A percentile compares a stretch with the other conserved stretches of the same genome.
phyloP scores from a whole-genome alignment of 371 early-diverging fungal genomes.

The Mucor lusitanicus region DNA sequence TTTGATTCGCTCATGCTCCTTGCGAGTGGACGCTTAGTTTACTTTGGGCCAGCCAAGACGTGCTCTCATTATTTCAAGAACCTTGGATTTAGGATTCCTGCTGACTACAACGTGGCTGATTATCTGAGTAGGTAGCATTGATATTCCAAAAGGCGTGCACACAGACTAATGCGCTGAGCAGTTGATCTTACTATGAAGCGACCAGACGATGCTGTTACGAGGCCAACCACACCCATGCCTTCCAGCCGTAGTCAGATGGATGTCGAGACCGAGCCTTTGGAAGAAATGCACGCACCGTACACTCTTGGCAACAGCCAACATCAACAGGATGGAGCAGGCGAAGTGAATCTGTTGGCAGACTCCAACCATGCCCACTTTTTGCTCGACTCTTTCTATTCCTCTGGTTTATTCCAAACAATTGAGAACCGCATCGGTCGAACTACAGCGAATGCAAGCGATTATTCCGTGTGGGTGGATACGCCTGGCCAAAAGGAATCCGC shows the following conservation, averaged over 20 bases:
- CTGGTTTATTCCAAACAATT: slow-evolving; percentile 15
- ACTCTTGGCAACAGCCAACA: background rate
- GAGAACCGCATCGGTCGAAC: slow-evolving; percentile 22
- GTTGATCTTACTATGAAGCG: slow-evolving; percentile 53
- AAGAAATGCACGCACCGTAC: slow-evolving; percentile 15
- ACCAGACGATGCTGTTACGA: slow-evolving; percentile 17
- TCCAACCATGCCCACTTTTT: slow-evolving; percentile 45
- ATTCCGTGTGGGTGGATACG: slow-evolving; percentile 33
- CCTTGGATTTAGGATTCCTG: slow-evolving; percentile 70
- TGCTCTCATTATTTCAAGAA: slow-evolving; percentile 54
- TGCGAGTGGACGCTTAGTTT: slow-evolving; percentile 64
- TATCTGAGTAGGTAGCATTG: slow-evolving; percentile 48
- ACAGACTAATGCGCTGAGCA: background rate
- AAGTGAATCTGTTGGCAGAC: slow-evolving; percentile 33
- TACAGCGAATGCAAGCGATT: background rate
- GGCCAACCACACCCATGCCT: slow-evolving; percentile 10
- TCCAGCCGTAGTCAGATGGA: background rate
- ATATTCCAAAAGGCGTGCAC: background rate
- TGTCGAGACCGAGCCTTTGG: background rate
- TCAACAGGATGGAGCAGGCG: slow-evolving; percentile 14
- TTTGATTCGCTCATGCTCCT: slow-evolving; percentile 82
- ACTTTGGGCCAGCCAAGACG: slow-evolving; percentile 58
- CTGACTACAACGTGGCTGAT: slow-evolving; percentile 84
- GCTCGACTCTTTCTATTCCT: slow-evolving; percentile 36
- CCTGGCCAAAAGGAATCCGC: slow-evolving; percentile 76